Conservation (phyloP, 164 flowering plant genomes). For the Warburgia ugandensis region DNA sequence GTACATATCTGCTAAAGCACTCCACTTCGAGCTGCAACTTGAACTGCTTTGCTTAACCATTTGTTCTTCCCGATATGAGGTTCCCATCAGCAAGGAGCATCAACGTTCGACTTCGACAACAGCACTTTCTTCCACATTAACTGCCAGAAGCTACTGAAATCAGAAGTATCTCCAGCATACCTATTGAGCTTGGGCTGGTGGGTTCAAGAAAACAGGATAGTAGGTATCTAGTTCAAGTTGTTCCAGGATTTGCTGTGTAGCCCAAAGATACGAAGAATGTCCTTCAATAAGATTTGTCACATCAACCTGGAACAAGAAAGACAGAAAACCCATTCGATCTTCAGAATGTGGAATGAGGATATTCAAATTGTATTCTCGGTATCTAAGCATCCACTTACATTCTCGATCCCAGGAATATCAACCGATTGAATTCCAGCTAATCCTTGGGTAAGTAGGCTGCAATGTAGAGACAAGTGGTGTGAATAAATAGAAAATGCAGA, state of each 20-base stretch:
- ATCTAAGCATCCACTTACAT: slow-evolving; percentile 40
- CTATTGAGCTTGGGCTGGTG: slow-evolving; percentile 10
- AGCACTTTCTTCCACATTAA: too few species aligned
- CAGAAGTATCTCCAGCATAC: too few species aligned
- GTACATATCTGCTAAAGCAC: too few species aligned
- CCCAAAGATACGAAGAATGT: slow-evolving; percentile 69
- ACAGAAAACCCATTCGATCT: neutral
- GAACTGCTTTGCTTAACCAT: too few species aligned
- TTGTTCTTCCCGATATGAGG: too few species aligned
- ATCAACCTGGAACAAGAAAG: slow-evolving; percentile 31
- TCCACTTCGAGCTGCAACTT: too few species aligned
- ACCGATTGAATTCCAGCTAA: slow-evolving; percentile 95
- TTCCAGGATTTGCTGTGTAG: slow-evolving; percentile 55
- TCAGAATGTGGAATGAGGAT: neutral
- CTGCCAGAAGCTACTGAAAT: too few species aligned
- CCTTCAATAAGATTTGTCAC: slow-evolving; percentile 32
- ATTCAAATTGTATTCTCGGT: neutral
- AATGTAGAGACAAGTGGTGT: neutral
- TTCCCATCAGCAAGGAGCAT: too few species aligned
- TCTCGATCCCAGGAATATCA: slow-evolving; percentile 71
- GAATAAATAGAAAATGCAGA: neutral
- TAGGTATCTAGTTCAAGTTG: slow-evolving; percentile 71
- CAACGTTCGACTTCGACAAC: too few species aligned
- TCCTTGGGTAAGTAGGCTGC: slow-evolving; percentile 82
- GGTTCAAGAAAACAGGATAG: slow-evolving; percentile 55